Base-by-base conservation (phyloP, 2,329 filamentous ascomycete species). In the Herpomyces periplanetae region DNA sequence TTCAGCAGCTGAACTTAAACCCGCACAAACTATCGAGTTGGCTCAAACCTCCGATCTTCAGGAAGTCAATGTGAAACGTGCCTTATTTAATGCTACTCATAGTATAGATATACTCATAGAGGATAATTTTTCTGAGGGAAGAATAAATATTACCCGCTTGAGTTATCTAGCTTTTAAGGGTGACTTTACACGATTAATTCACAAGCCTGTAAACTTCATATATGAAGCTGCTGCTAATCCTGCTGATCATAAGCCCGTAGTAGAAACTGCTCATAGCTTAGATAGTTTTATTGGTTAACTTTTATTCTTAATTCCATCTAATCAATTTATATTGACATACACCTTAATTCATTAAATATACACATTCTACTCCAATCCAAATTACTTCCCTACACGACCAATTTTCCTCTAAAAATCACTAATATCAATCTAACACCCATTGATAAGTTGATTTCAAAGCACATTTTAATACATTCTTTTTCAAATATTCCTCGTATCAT, bases 171-270 rank as follows among this genome's bases (percentile, higher is more conserved):
- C 66, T 1, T 91, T 96, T 44, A 73, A 68, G 40, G 80, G 80
- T 10, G 68, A 87, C 39, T 91, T 69, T 49, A 80, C 80, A 52
- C 57, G 59, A 34, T 39, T 85, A 31, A 80, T 62, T 17, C 49
- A 62, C 21, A 68, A 75, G 34, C 71, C 80, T 1, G 45, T 63
- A 4, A 69, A 63, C 28, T 75, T 91, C 29, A 31, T 87, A 24
- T 96, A 91, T 38, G 80, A 96, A 48, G 64, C 71, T 8, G 75
- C 75, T 11, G 63, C 80, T 13, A 87, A 88, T 36, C 80, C 75
- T 6, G 53, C 44, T 17, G 80, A 96, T 41, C 80, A 96, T 41
- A 53, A 50, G 40, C 9, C 13, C 13, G 17, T 10, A 12, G 17
- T 9, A 12, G 6, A 17, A 10, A 10, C 39, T 27, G 34, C n/a